A percentile compares a stretch with the other conserved stretches of the same genome.
phyloP scores from a whole-genome alignment of 768 basidiomycete genomes.

The Vararia minispora region DNA sequence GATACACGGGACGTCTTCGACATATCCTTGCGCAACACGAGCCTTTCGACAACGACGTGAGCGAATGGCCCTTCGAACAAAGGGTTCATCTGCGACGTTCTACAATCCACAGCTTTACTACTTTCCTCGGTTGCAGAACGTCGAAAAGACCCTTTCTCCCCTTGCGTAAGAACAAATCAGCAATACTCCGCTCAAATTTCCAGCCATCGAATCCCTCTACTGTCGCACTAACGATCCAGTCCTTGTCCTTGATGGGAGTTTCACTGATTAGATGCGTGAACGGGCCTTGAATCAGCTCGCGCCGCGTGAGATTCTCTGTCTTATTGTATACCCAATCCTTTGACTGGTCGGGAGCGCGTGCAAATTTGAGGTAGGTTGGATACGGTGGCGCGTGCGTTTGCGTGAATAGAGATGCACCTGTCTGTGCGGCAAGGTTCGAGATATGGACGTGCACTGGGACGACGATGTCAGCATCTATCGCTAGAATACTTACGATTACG shows the following conservation, averaged over 20 bases:
- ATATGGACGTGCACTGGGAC: slow-evolving; percentile 60
- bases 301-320: slow-evolving; percentile 50
- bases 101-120: slow-evolving; percentile 38
- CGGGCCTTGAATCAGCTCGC: slow-evolving; percentile 25
- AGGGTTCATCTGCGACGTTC: slow-evolving; percentile 18
- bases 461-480: slow-evolving; percentile 2
- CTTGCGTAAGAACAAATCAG: slow-evolving; percentile 16
- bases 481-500: too few species aligned
- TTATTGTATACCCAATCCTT: slow-evolving; percentile 67
- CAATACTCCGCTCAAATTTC: slow-evolving; percentile 20
- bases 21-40: too few species aligned
- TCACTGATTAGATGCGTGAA: slow-evolving; percentile 63
- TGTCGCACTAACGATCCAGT: slow-evolving; percentile 33
- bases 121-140: slow-evolving; percentile 27
- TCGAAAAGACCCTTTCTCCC: slow-evolving; percentile 11
- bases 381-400: slow-evolving; percentile 55
- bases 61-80: too few species aligned
- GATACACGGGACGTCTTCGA: too few species aligned
- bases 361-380: slow-evolving; percentile 15
- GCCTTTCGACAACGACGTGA: too few species aligned
- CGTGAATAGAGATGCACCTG: slow-evolving; percentile 82
- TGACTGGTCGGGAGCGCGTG: slow-evolving; percentile 6
- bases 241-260: slow-evolving; percentile 15
- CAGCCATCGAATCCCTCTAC: slow-evolving; percentile 37
- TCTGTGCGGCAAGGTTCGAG: slow-evolving; percentile 79